These are phyloP conservation scores for Tardiomyces digboiensis DNA, from an alignment of 1,139 yeast genomes.

Conservation along the genomic window DNA sequence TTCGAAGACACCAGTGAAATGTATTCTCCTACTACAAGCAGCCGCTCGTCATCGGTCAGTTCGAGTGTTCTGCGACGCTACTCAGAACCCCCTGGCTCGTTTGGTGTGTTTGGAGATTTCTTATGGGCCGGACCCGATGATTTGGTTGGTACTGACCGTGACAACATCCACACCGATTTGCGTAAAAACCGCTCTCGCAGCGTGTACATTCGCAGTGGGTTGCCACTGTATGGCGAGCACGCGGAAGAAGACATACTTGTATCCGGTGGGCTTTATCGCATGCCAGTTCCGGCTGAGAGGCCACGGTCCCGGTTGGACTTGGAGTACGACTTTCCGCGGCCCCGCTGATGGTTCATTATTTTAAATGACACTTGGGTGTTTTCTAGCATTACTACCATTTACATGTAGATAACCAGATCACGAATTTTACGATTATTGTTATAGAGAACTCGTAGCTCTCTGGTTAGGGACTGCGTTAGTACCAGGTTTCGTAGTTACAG, in stretches of 20 bases:
- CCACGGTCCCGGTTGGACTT: neutral
- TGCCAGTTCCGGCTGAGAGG: neutral
- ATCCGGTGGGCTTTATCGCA: neutral
- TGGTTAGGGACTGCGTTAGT: too few relatives aligned
- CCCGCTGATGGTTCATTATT: neutral
- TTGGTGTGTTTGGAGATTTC: neutral
- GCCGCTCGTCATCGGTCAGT: neutral
- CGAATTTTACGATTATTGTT: too few relatives aligned
- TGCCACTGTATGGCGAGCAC: neutral
- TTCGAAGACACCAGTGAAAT: neutral
- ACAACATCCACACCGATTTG: neutral
- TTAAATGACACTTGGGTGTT: neutral
- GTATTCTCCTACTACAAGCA: neutral
- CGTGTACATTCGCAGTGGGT: neutral
- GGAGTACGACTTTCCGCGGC: neutral
- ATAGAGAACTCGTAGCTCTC: too few relatives aligned
- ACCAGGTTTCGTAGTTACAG: too few relatives aligned
- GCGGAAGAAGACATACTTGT: neutral
- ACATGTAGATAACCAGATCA: conserved; percentile 1
- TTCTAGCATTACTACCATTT: too few relatives aligned
- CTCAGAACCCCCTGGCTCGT: neutral
- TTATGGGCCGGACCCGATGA: neutral
- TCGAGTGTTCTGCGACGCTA: neutral
- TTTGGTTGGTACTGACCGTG: too few relatives aligned
- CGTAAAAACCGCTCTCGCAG: neutral